Conservation (phyloP, 306 rosid genomes). For the Gleditsia sinensis region DNA sequence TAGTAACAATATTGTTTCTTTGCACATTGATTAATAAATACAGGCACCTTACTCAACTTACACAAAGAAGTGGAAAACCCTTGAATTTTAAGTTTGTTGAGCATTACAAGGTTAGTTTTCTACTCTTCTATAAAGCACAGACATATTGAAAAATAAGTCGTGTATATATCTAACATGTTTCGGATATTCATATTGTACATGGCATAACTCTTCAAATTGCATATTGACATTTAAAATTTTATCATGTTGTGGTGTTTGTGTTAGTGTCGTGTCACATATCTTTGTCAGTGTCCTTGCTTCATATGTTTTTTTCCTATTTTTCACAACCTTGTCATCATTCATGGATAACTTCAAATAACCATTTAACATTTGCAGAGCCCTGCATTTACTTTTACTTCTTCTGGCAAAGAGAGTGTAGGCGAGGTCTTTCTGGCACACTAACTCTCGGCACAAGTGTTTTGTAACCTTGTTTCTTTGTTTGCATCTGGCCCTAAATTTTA, state of each 20-base stretch:
- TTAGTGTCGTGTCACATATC: no score
- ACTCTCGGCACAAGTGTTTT: constrained; percentile 87
- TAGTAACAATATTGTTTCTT: constrained; percentile 18
- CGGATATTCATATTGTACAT: no score
- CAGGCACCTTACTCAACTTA: constrained; percentile 93
- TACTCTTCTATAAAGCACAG: no score
- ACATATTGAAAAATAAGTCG: no score
- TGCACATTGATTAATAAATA: constrained; percentile 27
- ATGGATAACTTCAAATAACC: not conserved
- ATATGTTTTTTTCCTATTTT: no score
- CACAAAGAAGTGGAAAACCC: constrained; percentile 82
- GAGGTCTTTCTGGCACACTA: constrained; percentile 84
- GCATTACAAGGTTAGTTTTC: constrained; percentile 76
- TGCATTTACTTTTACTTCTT: constrained; percentile 78
- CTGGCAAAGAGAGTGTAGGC: constrained; percentile 76
- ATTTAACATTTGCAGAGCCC: constrained; percentile 53
- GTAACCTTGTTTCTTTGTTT: constrained; percentile 79
- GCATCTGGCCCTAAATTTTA: constrained; percentile 87
- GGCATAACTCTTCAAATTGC: no score
- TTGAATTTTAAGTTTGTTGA: constrained; percentile 83
- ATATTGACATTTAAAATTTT: no score
- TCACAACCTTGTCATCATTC: not conserved
- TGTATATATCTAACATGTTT: no score
- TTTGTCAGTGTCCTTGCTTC: no score
- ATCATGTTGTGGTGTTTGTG: no score